Percentiles rank a stretch among this genome's conserved stretches.
phyloP scores from a whole-genome alignment of 345 rosid genomes.

The Bruguiera parviflora region DNA sequence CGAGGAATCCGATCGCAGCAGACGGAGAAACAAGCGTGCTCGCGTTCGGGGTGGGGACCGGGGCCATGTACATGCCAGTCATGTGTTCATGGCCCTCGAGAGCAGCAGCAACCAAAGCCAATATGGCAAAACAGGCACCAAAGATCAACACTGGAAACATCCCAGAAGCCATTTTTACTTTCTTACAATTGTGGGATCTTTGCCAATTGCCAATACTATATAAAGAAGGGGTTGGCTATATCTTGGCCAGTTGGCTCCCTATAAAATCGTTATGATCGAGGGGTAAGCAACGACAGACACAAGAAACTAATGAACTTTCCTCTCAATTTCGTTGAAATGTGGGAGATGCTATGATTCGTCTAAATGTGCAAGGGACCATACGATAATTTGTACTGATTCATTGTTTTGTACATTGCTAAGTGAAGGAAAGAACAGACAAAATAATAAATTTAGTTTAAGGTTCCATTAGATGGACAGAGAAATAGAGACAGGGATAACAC shows the following conservation, averaged over 20 bases:
- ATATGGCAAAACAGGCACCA: conserved; percentile 17
- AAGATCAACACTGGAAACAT: conserved; percentile 14
- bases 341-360: no score
- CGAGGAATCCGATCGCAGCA: conserved; percentile 17
- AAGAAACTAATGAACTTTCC: not conserved
- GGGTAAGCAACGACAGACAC: not conserved
- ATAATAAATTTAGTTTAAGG: no score
- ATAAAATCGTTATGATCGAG: not conserved
- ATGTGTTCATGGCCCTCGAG: conserved; percentile 4
- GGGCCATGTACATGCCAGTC: conserved; percentile 30
- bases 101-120: conserved; percentile 23
- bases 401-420: no score
- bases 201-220: not conserved
- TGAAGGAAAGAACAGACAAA: no score
- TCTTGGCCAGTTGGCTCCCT: not conserved
- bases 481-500: no score
- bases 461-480: no score
- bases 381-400: no score
- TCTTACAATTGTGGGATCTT: no score
- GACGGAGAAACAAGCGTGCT: conserved; percentile 21
- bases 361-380: no score
- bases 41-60: not conserved
- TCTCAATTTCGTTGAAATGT: not conserved
- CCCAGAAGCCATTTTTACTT: not conserved
- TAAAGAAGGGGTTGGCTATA: not conserved